Base-by-base conservation (phyloP, 768 basidiomycete species). In the Tephrocybe sp. region DNA sequence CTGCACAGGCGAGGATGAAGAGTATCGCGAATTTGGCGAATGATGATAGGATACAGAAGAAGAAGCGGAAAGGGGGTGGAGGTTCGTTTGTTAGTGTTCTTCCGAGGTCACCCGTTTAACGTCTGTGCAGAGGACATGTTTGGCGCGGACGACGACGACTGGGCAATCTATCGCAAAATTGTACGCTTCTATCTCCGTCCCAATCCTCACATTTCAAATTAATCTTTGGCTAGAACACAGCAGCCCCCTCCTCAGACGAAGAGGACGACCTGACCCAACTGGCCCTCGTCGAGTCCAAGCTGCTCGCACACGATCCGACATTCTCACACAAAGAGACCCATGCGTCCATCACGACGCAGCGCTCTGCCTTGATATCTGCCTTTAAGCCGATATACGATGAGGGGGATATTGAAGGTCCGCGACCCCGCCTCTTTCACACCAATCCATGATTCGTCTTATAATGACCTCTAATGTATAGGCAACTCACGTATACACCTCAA, bases 81-180 rank as follows among this genome's bases (percentile, higher is more conserved):
- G 93, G 92, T 91, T 48, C 45, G 80, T 66, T 20, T 4, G 6
- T 41, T 37, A 11, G 20, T 36, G 8, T 23, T 42, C 23, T 53
- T 8, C 17, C 18, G 18, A 11, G 20, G 45, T 36, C 24, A 49
- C 55, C 23, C 48, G 33, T 60, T 56, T 11, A 48, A 33, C n/a
- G 26, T 10, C 12, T 38, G 30, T 11, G 33, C 47, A 88, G 95
- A 98, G 74, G 95, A 98, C 59, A 85, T 76, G 72, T 99, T 98
- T 63, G 94, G 96, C 3, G 86, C 85, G 15, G 87, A 96, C 58
- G 95, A 98, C 63, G 93, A 89, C 6, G 96, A 98, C 64, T 98
- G 96, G 95, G 87, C 88, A 0, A 93, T 98, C 52, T 98, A 98
- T 65, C 90, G 96, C 57, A 94, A 98, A 70, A 94, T 99, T 53